Evolutionary conservation across 192 early-diverging fungal genomes (phyloP).

Genomic region (Coemansia sp.): DNA sequence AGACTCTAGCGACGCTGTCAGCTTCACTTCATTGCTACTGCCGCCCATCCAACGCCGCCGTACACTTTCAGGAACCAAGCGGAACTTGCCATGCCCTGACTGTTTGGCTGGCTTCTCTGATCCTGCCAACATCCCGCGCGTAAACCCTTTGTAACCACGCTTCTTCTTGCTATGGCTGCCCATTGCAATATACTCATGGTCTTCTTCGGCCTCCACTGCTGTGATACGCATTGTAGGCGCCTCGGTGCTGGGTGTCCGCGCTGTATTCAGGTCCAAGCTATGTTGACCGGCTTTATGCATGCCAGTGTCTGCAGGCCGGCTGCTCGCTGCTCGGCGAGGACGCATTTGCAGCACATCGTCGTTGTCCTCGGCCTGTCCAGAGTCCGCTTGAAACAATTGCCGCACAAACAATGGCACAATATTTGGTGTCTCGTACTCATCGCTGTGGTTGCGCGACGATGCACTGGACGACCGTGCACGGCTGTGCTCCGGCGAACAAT

Average conservation of each 20-base stretch:
- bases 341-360: constrained; percentile 18
- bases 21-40: constrained; percentile 10
- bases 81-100: constrained; percentile 24
- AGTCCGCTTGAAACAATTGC: constrained; percentile 32
- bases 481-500: neutral
- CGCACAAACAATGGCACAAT: constrained; percentile 50
- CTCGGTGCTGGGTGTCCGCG: constrained; percentile 31
- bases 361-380: constrained; percentile 7
- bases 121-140: constrained; percentile 32
- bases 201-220: constrained; percentile 51
- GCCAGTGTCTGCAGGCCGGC: neutral
- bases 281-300: constrained; percentile 1
- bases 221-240: constrained; percentile 49
- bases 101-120: constrained; percentile 19
- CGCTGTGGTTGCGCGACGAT: constrained; percentile 16
- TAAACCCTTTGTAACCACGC: constrained; percentile 32
- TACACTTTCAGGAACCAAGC: constrained; percentile 41
- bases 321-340: neutral
- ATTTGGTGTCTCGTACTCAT: constrained; percentile 10
- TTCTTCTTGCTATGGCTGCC: constrained; percentile 32
- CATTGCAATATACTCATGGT: constrained; percentile 46
- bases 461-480: neutral
- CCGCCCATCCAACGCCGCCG: constrained; percentile 49
- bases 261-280: constrained; percentile 40
- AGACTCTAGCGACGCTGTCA: constrained; percentile 23